Evolutionary conservation across 495 filamentous ascomycete genomes (phyloP).

Genomic region (Schizothecium vesticola): DNA sequence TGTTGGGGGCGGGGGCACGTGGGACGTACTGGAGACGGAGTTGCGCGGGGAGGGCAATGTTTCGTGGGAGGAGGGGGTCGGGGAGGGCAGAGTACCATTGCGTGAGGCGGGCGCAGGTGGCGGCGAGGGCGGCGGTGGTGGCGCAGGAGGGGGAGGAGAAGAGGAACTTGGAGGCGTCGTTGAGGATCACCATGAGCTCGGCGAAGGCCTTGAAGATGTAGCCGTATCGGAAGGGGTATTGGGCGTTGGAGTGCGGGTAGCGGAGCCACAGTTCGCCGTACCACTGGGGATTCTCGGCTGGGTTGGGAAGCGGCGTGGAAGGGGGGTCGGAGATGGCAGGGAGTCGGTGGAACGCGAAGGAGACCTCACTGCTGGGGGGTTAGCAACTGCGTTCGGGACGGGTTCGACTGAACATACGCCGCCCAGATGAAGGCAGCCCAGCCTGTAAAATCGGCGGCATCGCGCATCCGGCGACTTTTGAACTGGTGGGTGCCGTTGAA

Average conservation of each 20-base stretch:
- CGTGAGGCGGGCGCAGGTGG: neutral
- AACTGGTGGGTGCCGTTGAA: slow-evolving; percentile 7
- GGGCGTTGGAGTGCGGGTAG: slow-evolving; percentile 21
- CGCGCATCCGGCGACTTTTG: slow-evolving; percentile 9
- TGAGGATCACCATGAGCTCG: slow-evolving; percentile 23
- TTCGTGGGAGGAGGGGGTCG: neutral
- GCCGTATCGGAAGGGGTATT: slow-evolving; percentile 19
- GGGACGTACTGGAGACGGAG: neutral
- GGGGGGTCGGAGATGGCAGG: slow-evolving; percentile 22
- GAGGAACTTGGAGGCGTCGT: slow-evolving; percentile 7
- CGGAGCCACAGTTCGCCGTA: slow-evolving; percentile 31
- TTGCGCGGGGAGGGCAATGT: neutral
- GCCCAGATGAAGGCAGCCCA: slow-evolving; percentile 28
- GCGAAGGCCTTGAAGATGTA: slow-evolving; percentile 20
- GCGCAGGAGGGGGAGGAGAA: neutral
- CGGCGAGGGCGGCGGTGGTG: neutral
- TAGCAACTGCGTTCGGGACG: too few species aligned
- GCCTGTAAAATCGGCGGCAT: slow-evolving; percentile 22
- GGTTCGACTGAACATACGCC: slow-evolving; percentile 4
- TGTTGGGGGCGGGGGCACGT: too few species aligned
- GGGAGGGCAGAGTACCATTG: neutral
- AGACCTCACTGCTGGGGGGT: neutral
- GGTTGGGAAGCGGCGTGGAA: slow-evolving; percentile 21
- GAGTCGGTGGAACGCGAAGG: slow-evolving; percentile 18
- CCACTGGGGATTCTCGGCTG: slow-evolving; percentile 15